Conservation (phyloP, 768 basidiomycete genomes). For the Mrakia blollopis region DNA sequence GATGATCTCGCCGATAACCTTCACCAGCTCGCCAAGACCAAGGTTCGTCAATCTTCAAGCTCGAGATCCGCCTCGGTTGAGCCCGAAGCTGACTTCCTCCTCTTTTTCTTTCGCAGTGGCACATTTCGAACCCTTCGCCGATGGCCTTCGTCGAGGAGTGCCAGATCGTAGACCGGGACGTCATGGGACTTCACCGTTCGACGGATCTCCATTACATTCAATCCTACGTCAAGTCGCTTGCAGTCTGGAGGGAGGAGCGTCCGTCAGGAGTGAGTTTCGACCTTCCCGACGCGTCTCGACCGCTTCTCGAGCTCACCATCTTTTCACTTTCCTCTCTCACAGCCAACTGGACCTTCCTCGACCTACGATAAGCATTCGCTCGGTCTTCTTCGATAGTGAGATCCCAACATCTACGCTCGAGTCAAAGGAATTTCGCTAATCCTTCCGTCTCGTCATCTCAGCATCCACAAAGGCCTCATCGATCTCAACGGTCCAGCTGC, state of each 20-base stretch:
- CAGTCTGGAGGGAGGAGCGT: constrained; percentile 66
- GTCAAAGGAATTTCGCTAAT: constrained; percentile 53
- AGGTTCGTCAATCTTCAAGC: not conserved
- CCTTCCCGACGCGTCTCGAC: not conserved
- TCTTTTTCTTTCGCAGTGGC: constrained; percentile 21
- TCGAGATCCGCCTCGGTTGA: too few relatives aligned
- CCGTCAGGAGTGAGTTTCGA: constrained; percentile 52
- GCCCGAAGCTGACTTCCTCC: too few relatives aligned
- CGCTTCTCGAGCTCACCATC: not conserved
- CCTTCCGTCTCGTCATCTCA: not conserved
- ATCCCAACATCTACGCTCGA: not conserved
- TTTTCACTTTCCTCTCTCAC: not conserved
- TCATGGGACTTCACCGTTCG: constrained; percentile 27
- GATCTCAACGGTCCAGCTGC: constrained; percentile 67
- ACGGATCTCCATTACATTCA: constrained; percentile 51
- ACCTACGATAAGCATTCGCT: constrained; percentile 84
- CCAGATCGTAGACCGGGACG: constrained; percentile 11
- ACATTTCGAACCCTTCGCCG: constrained; percentile 14
- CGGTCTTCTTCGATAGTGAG: constrained; percentile 47
- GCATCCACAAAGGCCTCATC: constrained; percentile 52
- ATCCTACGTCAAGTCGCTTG: constrained; percentile 57
- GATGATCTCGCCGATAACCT: constrained; percentile 58
- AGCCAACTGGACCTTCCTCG: constrained; percentile 63
- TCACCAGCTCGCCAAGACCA: constrained; percentile 49
- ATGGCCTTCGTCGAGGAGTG: constrained; percentile 31